These are phyloP conservation scores for Pseudofabraea citricarpa DNA, from an alignment of 2,329 filamentous ascomycete species.

Conservation along the genomic window DNA sequence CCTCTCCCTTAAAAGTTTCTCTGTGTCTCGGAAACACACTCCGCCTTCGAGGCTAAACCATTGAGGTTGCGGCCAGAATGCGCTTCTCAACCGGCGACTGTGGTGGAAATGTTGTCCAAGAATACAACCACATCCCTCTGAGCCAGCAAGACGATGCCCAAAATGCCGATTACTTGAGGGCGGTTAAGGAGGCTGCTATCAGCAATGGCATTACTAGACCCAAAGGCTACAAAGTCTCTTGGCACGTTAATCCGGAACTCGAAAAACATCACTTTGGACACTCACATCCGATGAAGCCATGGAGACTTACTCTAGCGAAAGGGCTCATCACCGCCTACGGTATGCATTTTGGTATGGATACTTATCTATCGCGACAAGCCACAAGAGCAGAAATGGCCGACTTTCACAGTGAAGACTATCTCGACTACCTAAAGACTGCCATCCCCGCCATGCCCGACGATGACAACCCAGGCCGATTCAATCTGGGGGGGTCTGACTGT, in stretches of 20 bases:
- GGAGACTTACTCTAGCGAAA: conserved; percentile 92
- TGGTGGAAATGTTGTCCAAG: conserved; percentile 24
- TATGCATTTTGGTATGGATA: conserved; percentile 95
- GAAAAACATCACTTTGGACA: conserved; percentile 96
- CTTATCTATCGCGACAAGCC: conserved; percentile 78
- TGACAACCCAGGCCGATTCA: conserved; percentile 63
- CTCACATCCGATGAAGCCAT: conserved; percentile 98
- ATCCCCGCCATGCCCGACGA: conserved; percentile 63
- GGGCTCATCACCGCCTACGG: conserved; percentile 92
- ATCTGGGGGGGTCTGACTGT: conserved; percentile 86
- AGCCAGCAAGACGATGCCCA: conserved; percentile 21
- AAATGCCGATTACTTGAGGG: conserved; percentile 18
- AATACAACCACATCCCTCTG: conserved; percentile 23
- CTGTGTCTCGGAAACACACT: too few species aligned
- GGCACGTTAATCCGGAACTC: conserved; percentile 91
- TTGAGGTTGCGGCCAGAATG: too few species aligned
- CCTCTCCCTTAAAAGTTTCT: too few species aligned
- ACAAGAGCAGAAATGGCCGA: conserved; percentile 81
- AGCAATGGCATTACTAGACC: conserved; percentile 71
- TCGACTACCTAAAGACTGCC: conserved; percentile 78
- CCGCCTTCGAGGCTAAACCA: too few species aligned
- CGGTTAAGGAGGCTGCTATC: conserved; percentile 26
- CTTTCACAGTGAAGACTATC: conserved; percentile 86
- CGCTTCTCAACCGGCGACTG: not conserved
- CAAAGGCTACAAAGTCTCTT: conserved; percentile 86